A percentile compares a stretch with the other conserved stretches of the same genome.
phyloP scores from a whole-genome alignment of 306 rosid species.

The Ziziphus jujuba region DNA sequence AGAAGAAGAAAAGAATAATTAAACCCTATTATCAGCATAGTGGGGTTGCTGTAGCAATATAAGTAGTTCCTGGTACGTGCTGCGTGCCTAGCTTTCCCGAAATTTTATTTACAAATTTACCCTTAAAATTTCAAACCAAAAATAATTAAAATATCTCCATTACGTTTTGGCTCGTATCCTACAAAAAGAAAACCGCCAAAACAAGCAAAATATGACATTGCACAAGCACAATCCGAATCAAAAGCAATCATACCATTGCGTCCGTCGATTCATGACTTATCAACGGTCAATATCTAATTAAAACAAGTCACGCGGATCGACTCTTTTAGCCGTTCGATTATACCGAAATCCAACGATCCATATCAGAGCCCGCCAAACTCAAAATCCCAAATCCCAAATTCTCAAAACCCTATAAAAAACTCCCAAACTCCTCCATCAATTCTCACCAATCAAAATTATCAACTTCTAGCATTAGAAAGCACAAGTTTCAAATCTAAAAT shows the following conservation, averaged over 20 bases:
- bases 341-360: conserved; percentile 14
- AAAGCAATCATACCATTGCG: fast-evolving
- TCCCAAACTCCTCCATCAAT: background rate
- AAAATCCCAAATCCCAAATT: background rate
- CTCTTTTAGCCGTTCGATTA: conserved; percentile 8
- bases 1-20: too few species aligned
- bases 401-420: conserved; percentile 15
- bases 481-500: background rate
- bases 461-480: too few species aligned
- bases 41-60: too few species aligned
- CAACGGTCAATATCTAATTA: background rate
- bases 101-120: background rate
- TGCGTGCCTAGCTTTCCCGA: background rate
- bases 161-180: background rate
- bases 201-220: background rate
- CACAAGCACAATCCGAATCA: conserved; percentile 22
- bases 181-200: conserved; percentile 25
- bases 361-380: conserved; percentile 1
- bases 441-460: background rate
- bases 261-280: conserved; percentile 6
- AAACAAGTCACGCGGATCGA: conserved; percentile 10
- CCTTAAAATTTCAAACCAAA: conserved; percentile 1
- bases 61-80: background rate
- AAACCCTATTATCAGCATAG: background rate
- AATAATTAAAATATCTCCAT: background rate